These are phyloP conservation scores for Pleurotus sapidus DNA, from an alignment of 768 basidiomycete genomes.

Conservation along the genomic window DNA sequence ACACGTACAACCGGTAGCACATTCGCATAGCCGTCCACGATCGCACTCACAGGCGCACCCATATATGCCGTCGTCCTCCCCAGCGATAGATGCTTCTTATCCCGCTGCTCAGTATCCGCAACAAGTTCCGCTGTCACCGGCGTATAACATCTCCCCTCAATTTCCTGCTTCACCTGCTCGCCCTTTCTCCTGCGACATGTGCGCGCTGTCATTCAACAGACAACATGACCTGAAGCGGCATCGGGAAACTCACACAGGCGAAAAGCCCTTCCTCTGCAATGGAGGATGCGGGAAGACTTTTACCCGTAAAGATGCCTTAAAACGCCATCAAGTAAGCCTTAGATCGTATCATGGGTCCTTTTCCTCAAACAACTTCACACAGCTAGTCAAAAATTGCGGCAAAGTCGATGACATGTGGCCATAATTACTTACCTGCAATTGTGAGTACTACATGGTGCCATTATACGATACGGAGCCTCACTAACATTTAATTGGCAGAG, in stretches of 20 bases:
- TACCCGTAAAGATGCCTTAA: conserved; percentile 82
- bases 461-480: no score
- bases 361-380: conserved; percentile 15
- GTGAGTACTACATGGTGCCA: neutral
- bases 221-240: conserved; percentile 86
- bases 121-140: conserved; percentile 32
- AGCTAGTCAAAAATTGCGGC: conserved; percentile 81
- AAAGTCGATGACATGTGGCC: conserved; percentile 56
- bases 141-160: conserved; percentile 37
- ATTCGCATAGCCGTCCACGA: conserved; percentile 32
- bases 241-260: conserved; percentile 80
- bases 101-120: conserved; percentile 27
- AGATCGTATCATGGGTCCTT: conserved; percentile 6
- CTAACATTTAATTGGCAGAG: neutral
- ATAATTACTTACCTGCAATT: conserved; percentile 12
- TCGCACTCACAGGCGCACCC: conserved; percentile 39
- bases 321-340: conserved; percentile 72
- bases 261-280: conserved; percentile 82
- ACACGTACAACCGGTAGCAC: conserved; percentile 17
- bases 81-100: conserved; percentile 14
- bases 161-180: conserved; percentile 59
- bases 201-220: conserved; percentile 79
- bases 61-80: conserved; percentile 14
- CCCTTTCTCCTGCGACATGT: conserved; percentile 69
- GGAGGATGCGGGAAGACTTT: conserved; percentile 86